These are phyloP conservation scores for Aureobasidium sp. DNA, from an alignment of 2,329 filamentous ascomycete genomes.

Conservation along the genomic window DNA sequence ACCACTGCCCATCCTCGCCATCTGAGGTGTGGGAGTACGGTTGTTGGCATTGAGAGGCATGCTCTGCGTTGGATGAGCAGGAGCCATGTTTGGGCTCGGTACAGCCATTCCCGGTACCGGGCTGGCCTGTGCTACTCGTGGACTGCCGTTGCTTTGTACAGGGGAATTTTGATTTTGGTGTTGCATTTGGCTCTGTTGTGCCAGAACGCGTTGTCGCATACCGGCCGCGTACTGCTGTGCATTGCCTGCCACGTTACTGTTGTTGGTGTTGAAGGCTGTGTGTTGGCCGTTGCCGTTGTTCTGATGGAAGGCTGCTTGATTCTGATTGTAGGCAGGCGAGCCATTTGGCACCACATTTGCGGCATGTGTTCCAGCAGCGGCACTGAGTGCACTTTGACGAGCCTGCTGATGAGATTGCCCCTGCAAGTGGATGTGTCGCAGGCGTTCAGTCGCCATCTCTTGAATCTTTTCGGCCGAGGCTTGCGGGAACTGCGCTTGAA, in stretches of 20 bases:
- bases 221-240: slow-evolving; percentile 25
- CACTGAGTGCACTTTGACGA: slow-evolving; percentile 33
- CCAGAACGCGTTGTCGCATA: slow-evolving; percentile 26
- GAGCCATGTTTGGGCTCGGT: slow-evolving; percentile 24
- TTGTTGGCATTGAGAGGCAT: slow-evolving; percentile 19
- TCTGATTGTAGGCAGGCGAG: slow-evolving; percentile 16
- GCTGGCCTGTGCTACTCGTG: slow-evolving; percentile 19
- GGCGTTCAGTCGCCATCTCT: slow-evolving; percentile 45
- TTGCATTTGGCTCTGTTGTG: slow-evolving; percentile 19
- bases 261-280: slow-evolving; percentile 10
- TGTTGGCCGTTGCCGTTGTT: slow-evolving; percentile 15
- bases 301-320: slow-evolving; percentile 17
- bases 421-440: slow-evolving; percentile 27
- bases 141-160: slow-evolving; percentile 22
- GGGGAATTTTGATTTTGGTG: background rate
- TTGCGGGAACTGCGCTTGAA: slow-evolving; percentile 46
- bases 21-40: slow-evolving; percentile 27
- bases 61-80: slow-evolving; percentile 12
- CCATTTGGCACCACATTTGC: slow-evolving; percentile 7
- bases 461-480: slow-evolving; percentile 49
- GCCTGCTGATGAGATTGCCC: slow-evolving; percentile 25
- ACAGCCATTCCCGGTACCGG: slow-evolving; percentile 19
- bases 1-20: slow-evolving; percentile 27
- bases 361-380: slow-evolving; percentile 29
- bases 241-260: slow-evolving; percentile 16